Evolutionary conservation across 257 asterid genomes (phyloP), one percentile per base, ranked within the genome.

Genomic region (Salvia hispanica): DNA sequence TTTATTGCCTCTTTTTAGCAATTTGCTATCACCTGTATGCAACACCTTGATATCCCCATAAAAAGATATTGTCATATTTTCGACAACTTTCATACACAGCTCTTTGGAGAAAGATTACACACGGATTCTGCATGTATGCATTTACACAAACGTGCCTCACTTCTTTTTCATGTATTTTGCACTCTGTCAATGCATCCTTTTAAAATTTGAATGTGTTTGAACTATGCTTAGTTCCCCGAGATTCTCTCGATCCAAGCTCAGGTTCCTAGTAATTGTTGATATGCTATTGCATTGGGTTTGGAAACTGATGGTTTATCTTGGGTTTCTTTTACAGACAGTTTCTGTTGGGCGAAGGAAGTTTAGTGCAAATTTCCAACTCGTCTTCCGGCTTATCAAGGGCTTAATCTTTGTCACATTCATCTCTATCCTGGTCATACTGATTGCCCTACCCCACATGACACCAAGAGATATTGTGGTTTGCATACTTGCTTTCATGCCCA

Each of bases 371-470:
- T 86, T 86, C 58, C 99, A 93, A 76, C 95, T 93, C 0, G 88
- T 84, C 69, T 93, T 93, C 95, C 90, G 99, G 72, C 88, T 93
- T 13, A 79, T 93, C 77, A 93, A 93, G 88, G 97, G 98, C 56
- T 67, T 93, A 85, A 93, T 93, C 78, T 93, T 93, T 59, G 81
- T 93, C 62, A 85, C 97, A 42, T 93, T 93, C 72, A 45, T 93
- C 45, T 58, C 97, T 33, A 84, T 90, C 78, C 79, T 93, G 72
- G 96, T 72, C 57, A 88, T 86, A 45, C 72, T 93, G 81, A 80
- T 93, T 25, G 90, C 88, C 7, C 81, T 93, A 14, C 85, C 94
- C 14, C 86, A 79, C 78, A 90, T 93, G 97, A 82, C 94, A 13
- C 83, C 75, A 5, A 82, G 66, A 80, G 97, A 93, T 76, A 83